Conservation (phyloP, 2,329 filamentous ascomycete genomes). For the Fusarium sororula region DNA sequence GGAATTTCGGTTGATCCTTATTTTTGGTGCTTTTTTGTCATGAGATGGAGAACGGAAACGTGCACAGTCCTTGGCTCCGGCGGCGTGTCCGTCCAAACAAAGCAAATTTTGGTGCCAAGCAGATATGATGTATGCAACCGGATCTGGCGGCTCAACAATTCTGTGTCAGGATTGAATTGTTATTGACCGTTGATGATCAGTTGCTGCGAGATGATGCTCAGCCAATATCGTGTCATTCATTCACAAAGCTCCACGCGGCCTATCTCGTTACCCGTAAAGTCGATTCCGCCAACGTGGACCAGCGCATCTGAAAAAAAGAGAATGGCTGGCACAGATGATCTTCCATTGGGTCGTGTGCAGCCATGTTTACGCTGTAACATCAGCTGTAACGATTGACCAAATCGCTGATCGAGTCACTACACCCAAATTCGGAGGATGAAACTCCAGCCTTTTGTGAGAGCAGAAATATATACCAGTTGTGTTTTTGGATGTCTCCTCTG, state of each 20-base stretch:
- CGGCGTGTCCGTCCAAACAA: constrained; percentile 38
- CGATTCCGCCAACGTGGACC: constrained; percentile 5
- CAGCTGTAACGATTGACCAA: constrained; percentile 2
- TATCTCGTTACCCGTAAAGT: not conserved
- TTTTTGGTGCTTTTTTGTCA: constrained; percentile 19
- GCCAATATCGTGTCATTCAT: not conserved
- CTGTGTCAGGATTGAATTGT: not conserved
- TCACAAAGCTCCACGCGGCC: constrained; percentile 20
- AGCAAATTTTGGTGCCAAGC: constrained; percentile 35
- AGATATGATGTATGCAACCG: constrained; percentile 33
- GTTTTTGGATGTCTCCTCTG: not conserved
- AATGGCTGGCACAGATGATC: not conserved
- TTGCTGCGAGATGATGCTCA: not conserved
- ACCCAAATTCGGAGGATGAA: constrained; percentile 27
- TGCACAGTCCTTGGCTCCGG: constrained; percentile 26
- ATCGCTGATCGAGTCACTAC: constrained; percentile 17
- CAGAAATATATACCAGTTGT: not conserved
- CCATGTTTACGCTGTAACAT: constrained; percentile 10
- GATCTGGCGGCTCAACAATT: constrained; percentile 40
- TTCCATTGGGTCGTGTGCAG: constrained; percentile 1
- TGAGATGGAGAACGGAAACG: constrained; percentile 7
- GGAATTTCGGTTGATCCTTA: constrained; percentile 32
- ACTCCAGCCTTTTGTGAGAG: constrained; percentile 13
- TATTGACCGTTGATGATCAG: constrained; percentile 2
- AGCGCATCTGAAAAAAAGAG: constrained; percentile 5